phyloP scores from a whole-genome alignment of 805 yeast species.

The Schwanniomyces polymorphus region DNA sequence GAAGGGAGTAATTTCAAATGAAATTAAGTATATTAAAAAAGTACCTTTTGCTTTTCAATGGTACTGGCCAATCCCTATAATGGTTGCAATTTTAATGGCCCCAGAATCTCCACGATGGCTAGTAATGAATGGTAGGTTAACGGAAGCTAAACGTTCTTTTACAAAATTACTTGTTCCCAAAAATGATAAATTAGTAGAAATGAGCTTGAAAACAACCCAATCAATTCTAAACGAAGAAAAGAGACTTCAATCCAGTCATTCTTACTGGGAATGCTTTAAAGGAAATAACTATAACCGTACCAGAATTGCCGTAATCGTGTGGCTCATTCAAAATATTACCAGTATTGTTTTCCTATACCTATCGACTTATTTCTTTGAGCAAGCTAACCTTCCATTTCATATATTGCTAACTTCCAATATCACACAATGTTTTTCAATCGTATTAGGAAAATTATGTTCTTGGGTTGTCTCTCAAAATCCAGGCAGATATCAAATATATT shows the following conservation, averaged over 20 bases:
- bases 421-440: conserved; percentile 29
- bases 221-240: conserved; percentile 28
- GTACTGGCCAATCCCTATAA: conserved; percentile 26
- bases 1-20: conserved; percentile 29
- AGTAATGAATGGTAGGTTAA: conserved; percentile 39
- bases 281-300: neutral
- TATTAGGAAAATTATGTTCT: conserved; percentile 24
- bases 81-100: conserved; percentile 15
- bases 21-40: conserved; percentile 28
- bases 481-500: conserved; percentile 41
- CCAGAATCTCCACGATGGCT: conserved; percentile 54
- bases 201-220: conserved; percentile 43
- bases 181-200: conserved; percentile 47
- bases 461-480: conserved; percentile 29
- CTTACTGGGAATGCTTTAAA: neutral
- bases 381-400: conserved; percentile 32
- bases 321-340: neutral
- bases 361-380: conserved; percentile 35
- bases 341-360: conserved; percentile 6
- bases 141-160: conserved; percentile 47
- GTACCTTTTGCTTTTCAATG: conserved; percentile 43
- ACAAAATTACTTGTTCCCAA: conserved; percentile 45
- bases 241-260: neutral
- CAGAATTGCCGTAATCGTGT: neutral
- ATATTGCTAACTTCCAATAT: conserved; percentile 30